phyloP scores from a whole-genome alignment of 148 eudicot genomes.

The Fagopyrum esculentum region DNA sequence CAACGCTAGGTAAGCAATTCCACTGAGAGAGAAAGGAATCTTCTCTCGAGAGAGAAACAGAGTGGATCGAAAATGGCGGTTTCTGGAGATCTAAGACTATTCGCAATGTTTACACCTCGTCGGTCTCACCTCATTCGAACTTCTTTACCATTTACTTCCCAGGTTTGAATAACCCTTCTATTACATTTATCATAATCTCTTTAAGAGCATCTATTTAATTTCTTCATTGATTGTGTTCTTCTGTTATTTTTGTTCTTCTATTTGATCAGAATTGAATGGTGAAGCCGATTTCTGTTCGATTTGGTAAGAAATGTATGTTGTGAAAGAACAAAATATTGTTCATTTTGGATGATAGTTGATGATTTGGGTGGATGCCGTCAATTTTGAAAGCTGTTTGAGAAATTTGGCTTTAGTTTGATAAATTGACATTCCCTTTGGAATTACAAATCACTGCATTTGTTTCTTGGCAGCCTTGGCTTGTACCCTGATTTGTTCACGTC shows the following conservation, averaged over 20 bases:
- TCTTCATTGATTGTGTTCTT: background rate
- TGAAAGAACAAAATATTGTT: too few relatives aligned
- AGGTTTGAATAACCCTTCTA: conserved; percentile 31
- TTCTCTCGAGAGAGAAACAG: background rate
- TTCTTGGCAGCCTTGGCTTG: background rate
- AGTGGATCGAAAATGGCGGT: conserved; percentile 45
- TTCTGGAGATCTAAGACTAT: conserved; percentile 65
- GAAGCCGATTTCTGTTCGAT: background rate
- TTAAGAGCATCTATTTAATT: background rate
- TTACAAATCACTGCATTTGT: background rate
- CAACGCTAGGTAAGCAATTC: too few relatives aligned
- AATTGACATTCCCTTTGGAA: background rate
- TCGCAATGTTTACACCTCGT: conserved; percentile 31
- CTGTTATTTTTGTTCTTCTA: background rate
- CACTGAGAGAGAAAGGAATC: too few relatives aligned
- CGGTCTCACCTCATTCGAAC: conserved; percentile 36
- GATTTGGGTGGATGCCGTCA: background rate
- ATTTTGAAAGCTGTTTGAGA: background rate
- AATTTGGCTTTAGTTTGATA: background rate
- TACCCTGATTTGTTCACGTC: background rate
- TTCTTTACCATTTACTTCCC: conserved; percentile 33
- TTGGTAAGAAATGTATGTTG: background rate
- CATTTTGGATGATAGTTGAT: background rate
- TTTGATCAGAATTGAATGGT: background rate
- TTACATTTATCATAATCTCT: background rate